phyloP scores from a whole-genome alignment of 129 eudicot species.

The Flaveria sonorensis region DNA sequence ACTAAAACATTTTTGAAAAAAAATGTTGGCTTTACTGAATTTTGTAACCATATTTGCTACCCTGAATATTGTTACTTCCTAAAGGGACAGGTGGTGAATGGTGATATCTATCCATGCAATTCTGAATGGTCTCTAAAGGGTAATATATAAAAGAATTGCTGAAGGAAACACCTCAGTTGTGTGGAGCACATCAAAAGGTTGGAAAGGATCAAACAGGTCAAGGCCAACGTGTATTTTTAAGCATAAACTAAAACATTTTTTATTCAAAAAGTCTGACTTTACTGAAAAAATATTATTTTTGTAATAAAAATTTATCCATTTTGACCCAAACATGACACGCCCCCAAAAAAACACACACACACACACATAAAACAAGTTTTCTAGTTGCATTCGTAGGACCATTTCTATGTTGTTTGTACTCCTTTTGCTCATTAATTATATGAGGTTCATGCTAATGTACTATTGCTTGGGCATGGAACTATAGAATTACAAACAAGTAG shows the following conservation, averaged over 20 bases:
- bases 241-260: not conserved
- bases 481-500: no score
- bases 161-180: not conserved
- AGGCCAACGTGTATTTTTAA: not conserved
- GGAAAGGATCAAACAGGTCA: not conserved
- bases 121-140: not conserved
- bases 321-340: no score
- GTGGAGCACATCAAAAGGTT: not conserved
- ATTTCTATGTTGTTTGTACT: no score
- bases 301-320: no score
- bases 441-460: no score
- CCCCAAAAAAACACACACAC: no score
- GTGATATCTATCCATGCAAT: not conserved
- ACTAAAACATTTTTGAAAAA: not conserved
- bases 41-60: not conserved
- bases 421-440: no score
- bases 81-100: conserved; percentile 3
- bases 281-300: no score
- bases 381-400: no score
- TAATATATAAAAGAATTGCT: not conserved
- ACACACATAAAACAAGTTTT: no score
- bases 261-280: not conserved
- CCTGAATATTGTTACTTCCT: conserved; percentile 2
- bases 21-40: not conserved
- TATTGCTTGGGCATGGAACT: no score